Evolutionary conservation across 73 alveolate species (phyloP).

Genomic region (Strombidium stylifer): DNA sequence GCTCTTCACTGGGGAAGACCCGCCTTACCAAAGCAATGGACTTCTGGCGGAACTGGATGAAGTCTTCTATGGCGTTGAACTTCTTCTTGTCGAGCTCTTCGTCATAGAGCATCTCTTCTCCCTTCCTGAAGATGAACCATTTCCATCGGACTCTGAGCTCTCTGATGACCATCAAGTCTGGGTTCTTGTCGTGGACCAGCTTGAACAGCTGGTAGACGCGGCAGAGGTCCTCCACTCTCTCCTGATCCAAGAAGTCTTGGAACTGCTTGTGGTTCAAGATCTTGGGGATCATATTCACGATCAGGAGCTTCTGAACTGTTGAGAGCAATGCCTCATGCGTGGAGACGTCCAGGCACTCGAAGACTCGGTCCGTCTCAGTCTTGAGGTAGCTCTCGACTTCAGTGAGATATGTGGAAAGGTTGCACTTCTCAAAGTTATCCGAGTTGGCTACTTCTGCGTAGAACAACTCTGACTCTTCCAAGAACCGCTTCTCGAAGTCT

Average conservation of each 20-base stretch:
- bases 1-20: slow-evolving; percentile 30
- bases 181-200: no score
- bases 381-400: neutral
- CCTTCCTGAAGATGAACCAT: neutral
- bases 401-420: neutral
- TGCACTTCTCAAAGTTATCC: neutral
- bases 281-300: neutral
- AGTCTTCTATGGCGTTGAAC: slow-evolving; percentile 27
- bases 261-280: slow-evolving; percentile 12
- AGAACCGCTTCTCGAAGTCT: slow-evolving; percentile 17
- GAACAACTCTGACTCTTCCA: slow-evolving; percentile 34
- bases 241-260: neutral
- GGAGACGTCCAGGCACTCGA: slow-evolving; percentile 19
- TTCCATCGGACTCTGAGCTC: slow-evolving; percentile 8
- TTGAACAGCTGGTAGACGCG: slow-evolving; percentile 22
- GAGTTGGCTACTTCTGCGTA: slow-evolving; percentile 10
- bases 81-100: slow-evolving; percentile 17
- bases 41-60: slow-evolving; percentile 25
- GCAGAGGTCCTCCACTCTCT: slow-evolving; percentile 21
- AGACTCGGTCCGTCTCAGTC: slow-evolving; percentile 31
- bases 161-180: neutral
- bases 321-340: neutral
- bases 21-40: neutral
- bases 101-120: slow-evolving; percentile 1
- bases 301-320: neutral